phyloP scores from a whole-genome alignment of 352 stramenopile genomes.

The Globisporangium abappressorium region DNA sequence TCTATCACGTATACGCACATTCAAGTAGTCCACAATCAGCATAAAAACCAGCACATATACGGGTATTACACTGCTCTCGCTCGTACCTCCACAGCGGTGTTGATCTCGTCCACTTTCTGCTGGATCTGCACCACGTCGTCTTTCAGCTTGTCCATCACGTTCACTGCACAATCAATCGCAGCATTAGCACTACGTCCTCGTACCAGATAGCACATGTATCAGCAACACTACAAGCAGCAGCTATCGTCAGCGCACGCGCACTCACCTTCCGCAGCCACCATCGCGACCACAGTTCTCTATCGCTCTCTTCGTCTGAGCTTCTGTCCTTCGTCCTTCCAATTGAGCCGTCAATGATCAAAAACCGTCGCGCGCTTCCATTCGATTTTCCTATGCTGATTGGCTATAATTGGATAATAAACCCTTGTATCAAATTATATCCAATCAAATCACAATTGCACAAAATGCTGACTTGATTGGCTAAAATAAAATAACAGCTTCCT shows the following conservation, averaged over 20 bases:
- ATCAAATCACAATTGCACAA: constrained; percentile 24
- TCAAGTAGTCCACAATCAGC: neutral
- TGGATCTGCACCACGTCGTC: constrained; percentile 56
- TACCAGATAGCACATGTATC: too few relatives aligned
- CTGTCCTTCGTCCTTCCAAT: constrained; percentile 1
- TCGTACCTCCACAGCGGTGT: constrained; percentile 42
- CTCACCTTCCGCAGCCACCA: constrained; percentile 38
- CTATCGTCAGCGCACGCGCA: neutral
- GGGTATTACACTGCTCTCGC: neutral
- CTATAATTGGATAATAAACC: neutral
- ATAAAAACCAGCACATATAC: neutral
- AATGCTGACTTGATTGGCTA: constrained; percentile 6
- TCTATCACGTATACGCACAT: constrained; percentile 27
- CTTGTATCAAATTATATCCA: constrained; percentile 27
- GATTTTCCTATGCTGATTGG: constrained; percentile 11
- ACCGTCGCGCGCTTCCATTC: constrained; percentile 23
- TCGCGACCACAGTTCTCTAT: constrained; percentile 10
- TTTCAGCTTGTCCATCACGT: constrained; percentile 48
- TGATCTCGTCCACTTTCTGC: constrained; percentile 48
- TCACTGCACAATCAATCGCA: constrained; percentile 23
- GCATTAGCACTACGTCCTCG: neutral
- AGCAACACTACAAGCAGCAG: neutral
- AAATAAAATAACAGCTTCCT: neutral
- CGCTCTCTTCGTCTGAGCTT: too few relatives aligned
- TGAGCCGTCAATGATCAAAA: constrained; percentile 8